Evolutionary conservation across 2,329 filamentous ascomycete genomes (phyloP).

Genomic region (Rosellinia necatrix): DNA sequence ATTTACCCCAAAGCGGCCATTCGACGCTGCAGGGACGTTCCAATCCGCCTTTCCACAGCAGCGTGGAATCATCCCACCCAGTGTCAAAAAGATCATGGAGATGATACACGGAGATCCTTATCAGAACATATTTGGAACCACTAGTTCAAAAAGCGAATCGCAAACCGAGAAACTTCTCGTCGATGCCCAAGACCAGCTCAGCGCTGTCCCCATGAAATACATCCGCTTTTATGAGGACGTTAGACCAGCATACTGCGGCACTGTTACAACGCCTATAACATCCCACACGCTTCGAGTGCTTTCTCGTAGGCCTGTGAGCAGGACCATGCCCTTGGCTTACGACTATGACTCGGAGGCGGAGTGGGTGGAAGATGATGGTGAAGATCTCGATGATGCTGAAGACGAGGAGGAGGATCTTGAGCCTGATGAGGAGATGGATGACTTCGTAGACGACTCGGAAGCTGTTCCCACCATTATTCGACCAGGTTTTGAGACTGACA

Average conservation of each 20-base stretch:
- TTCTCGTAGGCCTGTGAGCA: constrained; percentile 58
- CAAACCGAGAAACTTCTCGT: constrained; percentile 43
- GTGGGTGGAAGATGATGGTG: constrained; percentile 74
- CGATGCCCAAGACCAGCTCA: constrained; percentile 44
- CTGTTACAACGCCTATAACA: constrained; percentile 64
- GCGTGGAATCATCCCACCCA: constrained; percentile 54
- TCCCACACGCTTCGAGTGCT: constrained; percentile 55
- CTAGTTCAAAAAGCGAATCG: constrained; percentile 46
- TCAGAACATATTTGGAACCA: constrained; percentile 28
- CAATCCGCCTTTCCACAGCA: constrained; percentile 46
- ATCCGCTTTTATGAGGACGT: constrained; percentile 68
- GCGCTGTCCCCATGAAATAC: constrained; percentile 64
- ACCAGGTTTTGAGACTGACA: constrained; percentile 57
- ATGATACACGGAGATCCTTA: constrained; percentile 52
- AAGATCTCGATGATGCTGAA: constrained; percentile 60
- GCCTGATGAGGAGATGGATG: constrained; percentile 83
- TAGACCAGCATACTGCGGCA: constrained; percentile 73
- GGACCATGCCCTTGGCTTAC: constrained; percentile 71
- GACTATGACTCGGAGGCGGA: constrained; percentile 87
- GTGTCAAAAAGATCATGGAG: constrained; percentile 66
- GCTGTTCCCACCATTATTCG: constrained; percentile 50
- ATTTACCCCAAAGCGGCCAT: constrained; percentile 44
- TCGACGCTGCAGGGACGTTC: constrained; percentile 54
- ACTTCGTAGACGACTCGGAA: constrained; percentile 86
- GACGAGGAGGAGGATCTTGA: constrained; percentile 72